Base-by-base conservation (phyloP, 176 grass and related monocot genomes). In the Paspalum notatum region DNA sequence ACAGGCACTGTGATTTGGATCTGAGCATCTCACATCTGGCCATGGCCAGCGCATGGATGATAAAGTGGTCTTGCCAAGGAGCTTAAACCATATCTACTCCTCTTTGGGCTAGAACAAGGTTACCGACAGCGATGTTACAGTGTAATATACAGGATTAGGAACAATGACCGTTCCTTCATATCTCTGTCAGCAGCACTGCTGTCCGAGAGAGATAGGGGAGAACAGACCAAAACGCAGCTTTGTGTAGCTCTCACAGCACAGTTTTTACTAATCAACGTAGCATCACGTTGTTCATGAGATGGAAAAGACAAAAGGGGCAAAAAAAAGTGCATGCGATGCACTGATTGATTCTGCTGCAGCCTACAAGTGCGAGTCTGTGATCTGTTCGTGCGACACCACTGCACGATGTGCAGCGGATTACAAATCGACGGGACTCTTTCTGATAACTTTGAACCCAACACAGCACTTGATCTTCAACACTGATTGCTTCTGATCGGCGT, bases 11-110 rank as follows among this genome's bases (percentile, higher is more conserved):
- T 66, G 78, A 69, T 80, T 71, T 74, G 49, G 70, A 32, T 32
- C 32, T 32, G 32, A 3, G 32, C 32, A 59, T n/a, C n/a, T n/a
- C n/a, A n/a, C n/a, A n/a, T 32, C 16, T 64, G 7, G n/a, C 69
- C 77, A 76, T 54, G 42, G 27, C 50, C 77, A 86, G n/a, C 51
- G 37, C 73, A 82, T 63, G 15, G 5, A 44, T 54, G 61, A 60
- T 16, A 48, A 70, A 24, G n/a, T 87, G 63, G n/a, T 37, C 32
- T 21, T 11, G 78, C 45, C 75, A 64, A 53, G 48, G 71, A 57
- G 22, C 45, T 51, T 18, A 71, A 78, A 16, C 25, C 62, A 18
- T 1, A 78, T n/a, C 58, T 47, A 41, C 20, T 72, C 44, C 17
- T 49, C 9, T 40, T 48, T 39, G 55, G 56, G 55, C 72, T 62